A percentile compares a stretch with the other conserved stretches of the same genome.
Evolutionary conservation across 2,329 filamentous ascomycete genomes (phyloP).

Genomic region (Blastomyces gilchristii): DNA sequence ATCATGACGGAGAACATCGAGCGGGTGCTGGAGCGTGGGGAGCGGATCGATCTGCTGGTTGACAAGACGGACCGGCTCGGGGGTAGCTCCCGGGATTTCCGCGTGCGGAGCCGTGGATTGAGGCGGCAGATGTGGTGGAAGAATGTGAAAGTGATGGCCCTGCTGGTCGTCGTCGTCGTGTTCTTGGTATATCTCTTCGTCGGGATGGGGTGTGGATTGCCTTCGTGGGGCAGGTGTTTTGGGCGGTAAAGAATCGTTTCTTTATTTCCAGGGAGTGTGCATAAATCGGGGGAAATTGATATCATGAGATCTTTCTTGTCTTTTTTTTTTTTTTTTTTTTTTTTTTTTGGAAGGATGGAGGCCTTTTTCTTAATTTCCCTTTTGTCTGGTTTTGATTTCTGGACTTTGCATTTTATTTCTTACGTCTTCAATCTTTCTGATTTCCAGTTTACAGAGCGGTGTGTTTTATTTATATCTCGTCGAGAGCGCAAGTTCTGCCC

Average conservation of each 20-base stretch:
- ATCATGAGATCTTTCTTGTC: not conserved
- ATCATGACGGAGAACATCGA: constrained; percentile 97
- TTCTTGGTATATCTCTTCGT: constrained; percentile 63
- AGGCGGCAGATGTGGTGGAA: constrained; percentile 99
- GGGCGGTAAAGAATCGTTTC: constrained; percentile 16
- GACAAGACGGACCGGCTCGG: constrained; percentile 94
- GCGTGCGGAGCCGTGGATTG: constrained; percentile 73
- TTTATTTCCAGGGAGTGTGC: not conserved
- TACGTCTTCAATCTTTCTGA: not conserved
- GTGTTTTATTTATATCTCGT: not conserved
- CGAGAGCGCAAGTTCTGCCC: too few species aligned
- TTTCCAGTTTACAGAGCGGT: not conserved
- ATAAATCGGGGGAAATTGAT: not conserved
- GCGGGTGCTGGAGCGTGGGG: constrained; percentile 74
- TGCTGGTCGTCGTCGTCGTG: constrained; percentile 59
- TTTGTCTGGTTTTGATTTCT: not conserved
- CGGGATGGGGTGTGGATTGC: constrained; percentile 61
- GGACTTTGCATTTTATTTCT: not conserved
- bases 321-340: not conserved
- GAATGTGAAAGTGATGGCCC: constrained; percentile 87
- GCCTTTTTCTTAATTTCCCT: not conserved
- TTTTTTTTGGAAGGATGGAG: not conserved
- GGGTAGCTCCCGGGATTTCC: constrained; percentile 79
- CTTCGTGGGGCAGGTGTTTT: constrained; percentile 41
- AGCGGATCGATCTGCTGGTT: constrained; percentile 85